These are phyloP conservation scores for Leishmania gerbilli DNA, from an alignment of 208 protist genomes.

Conservation along the genomic window DNA sequence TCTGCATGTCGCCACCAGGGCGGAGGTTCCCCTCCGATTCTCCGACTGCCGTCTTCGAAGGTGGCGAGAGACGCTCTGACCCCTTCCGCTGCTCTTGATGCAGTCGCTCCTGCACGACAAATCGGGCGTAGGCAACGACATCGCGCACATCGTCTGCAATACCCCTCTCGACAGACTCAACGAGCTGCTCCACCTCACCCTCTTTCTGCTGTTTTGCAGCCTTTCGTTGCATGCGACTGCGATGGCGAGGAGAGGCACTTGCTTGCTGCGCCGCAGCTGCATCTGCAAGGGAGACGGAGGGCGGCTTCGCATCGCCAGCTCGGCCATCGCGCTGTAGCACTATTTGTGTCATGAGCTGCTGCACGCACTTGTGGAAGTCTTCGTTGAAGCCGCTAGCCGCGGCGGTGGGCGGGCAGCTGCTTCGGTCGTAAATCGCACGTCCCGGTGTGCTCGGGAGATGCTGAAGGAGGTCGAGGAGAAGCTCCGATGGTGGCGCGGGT, in stretches of 20 bases:
- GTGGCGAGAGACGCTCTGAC: neutral
- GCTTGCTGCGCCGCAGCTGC: neutral
- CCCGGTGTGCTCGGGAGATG: conserved; percentile 29
- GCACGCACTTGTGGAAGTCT: conserved; percentile 31
- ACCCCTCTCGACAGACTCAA: neutral
- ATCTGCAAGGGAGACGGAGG: neutral
- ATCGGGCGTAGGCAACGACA: conserved; percentile 25
- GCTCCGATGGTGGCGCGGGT: conserved; percentile 9
- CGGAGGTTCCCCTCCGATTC: neutral
- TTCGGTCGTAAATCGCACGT: conserved; percentile 54
- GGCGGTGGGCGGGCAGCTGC: conserved; percentile 40
- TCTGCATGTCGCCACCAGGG: neutral
- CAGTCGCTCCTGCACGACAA: conserved; percentile 14
- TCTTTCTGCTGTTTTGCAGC: neutral
- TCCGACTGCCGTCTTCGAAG: neutral
- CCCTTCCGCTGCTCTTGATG: conserved; percentile 1
- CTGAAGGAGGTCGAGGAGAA: conserved; percentile 15
- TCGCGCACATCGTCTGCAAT: conserved; percentile 27
- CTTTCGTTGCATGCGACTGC: neutral
- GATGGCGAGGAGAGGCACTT: neutral
- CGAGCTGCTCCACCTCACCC: neutral
- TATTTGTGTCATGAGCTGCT: conserved; percentile 40
- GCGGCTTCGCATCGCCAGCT: neutral
- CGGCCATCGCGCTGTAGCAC: conserved; percentile 40
- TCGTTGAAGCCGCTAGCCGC: conserved; percentile 45